These are phyloP conservation scores for Fusarium palustre DNA, from an alignment of 2,329 filamentous ascomycete species.

Conservation along the genomic window DNA sequence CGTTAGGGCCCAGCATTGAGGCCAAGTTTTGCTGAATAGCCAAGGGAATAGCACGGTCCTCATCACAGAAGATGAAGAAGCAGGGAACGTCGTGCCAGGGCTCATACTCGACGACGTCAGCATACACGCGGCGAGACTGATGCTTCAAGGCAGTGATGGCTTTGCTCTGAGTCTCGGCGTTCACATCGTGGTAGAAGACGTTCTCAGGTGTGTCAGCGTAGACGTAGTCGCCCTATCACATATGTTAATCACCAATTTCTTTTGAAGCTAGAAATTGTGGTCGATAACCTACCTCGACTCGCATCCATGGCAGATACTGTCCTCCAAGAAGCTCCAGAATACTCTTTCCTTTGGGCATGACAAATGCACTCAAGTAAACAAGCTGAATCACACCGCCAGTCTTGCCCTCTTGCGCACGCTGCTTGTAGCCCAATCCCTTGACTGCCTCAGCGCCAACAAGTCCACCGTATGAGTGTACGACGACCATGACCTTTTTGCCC, in stretches of 20 bases:
- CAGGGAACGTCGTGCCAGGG: conserved; percentile 16
- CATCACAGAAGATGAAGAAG: conserved; percentile 9
- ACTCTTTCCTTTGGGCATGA: conserved; percentile 1
- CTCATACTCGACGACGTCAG: conserved; percentile 1
- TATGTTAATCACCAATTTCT: background rate
- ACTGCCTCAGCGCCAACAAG: conserved; percentile 15
- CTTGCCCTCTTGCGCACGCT: conserved; percentile 16
- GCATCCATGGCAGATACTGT: conserved; percentile 23
- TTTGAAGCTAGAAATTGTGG: background rate
- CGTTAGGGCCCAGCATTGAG: background rate
- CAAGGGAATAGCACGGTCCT: conserved; percentile 10
- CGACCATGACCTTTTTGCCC: conserved; percentile 17
- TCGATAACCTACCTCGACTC: conserved; percentile 3
- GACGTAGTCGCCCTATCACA: conserved; percentile 13
- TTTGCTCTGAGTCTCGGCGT: background rate
- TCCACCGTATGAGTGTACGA: conserved; percentile 20
- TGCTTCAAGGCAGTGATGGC: conserved; percentile 1
- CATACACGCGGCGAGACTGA: conserved; percentile 16
- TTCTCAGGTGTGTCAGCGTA: conserved; percentile 8
- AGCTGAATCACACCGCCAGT: conserved; percentile 7
- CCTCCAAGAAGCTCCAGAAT: conserved; percentile 2
- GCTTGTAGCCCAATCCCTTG: conserved; percentile 10
- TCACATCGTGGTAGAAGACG: conserved; percentile 17
- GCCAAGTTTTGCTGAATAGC: conserved; percentile 14
- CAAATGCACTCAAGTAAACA: conserved; percentile 12